phyloP scores from a whole-genome alignment of 805 yeast genomes.

The Candida boleticola region DNA sequence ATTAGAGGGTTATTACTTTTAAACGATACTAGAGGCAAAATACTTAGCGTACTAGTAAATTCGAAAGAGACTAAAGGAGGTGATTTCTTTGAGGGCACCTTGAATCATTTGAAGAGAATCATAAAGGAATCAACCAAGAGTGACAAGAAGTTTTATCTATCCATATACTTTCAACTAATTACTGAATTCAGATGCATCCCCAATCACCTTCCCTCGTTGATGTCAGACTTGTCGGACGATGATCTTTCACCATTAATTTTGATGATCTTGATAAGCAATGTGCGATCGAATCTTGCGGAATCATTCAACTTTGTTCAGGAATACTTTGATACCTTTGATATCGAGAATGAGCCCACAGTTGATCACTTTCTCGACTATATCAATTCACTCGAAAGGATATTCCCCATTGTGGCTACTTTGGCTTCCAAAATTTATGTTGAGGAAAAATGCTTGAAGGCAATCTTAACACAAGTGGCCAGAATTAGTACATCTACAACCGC shows the following conservation, averaged over 20 bases:
- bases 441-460: constrained; percentile 14
- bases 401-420: constrained; percentile 26
- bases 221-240: background rate
- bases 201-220: background rate
- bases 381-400: constrained; percentile 20
- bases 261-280: constrained; percentile 19
- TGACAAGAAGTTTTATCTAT: constrained; percentile 10
- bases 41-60: background rate
- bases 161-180: constrained; percentile 18
- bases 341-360: constrained; percentile 11
- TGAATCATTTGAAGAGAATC: constrained; percentile 1
- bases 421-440: constrained; percentile 20
- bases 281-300: constrained; percentile 14
- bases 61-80: background rate
- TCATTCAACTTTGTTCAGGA: constrained; percentile 17
- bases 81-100: background rate
- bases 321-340: constrained; percentile 20
- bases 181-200: constrained; percentile 15
- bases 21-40: background rate
- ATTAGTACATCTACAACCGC: constrained; percentile 5
- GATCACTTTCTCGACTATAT: constrained; percentile 19
- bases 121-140: background rate
- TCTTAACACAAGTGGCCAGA: constrained; percentile 13
- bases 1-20: background rate
- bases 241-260: constrained; percentile 16